Base-by-base conservation (phyloP, 805 yeast species). In the Yarrowia divulgata region DNA sequence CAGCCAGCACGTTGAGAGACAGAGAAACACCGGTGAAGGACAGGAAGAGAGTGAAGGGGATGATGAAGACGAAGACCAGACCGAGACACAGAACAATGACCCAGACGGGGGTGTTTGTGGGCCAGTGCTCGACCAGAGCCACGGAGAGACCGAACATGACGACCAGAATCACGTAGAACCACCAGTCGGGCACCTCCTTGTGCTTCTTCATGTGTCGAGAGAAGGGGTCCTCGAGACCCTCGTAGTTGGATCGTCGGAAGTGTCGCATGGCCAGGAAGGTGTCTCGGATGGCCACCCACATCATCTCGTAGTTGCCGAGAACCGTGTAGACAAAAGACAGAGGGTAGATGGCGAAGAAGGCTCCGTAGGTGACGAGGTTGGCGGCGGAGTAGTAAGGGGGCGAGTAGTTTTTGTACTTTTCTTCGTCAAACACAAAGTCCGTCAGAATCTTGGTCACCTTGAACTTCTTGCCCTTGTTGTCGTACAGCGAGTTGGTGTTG, bases 141-240 rank as follows among this genome's bases (percentile, higher is more conserved):
- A 60, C 19, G 9, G 67, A 60, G 19, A 86, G 79, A 0, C 79
- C 78, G 34, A 75, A 82, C 77, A 83, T 77, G 52, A 84, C 77
- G 1, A 80, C 71, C 9, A 87, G 79, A 35, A 88, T 80, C 14
- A 79, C 71, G n/a, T 85, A 69, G 49, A 84, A 89, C 91, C 92
- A 88, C 88, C 88, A 87, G 72, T 87, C 90, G 1, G 96, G 95
- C 23, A 88, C 91, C 72, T 89, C 92, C 46, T 83, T 83, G 76
- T 89, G 88, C 69, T 77, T 79, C 55, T 73, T 75, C 87, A 85
- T 86, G 73, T 86, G 80, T 46, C 70, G 45, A 29, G 68, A 60
- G 68, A 71, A 72, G 37, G 72, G 67, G 62, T 74, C 76, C 45
- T 73, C 60, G 39, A 70, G 52, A 35, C 57, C 70, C 39, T 70